phyloP scores from a whole-genome alignment of 352 stramenopile genomes.

The Pythium dissotocum region DNA sequence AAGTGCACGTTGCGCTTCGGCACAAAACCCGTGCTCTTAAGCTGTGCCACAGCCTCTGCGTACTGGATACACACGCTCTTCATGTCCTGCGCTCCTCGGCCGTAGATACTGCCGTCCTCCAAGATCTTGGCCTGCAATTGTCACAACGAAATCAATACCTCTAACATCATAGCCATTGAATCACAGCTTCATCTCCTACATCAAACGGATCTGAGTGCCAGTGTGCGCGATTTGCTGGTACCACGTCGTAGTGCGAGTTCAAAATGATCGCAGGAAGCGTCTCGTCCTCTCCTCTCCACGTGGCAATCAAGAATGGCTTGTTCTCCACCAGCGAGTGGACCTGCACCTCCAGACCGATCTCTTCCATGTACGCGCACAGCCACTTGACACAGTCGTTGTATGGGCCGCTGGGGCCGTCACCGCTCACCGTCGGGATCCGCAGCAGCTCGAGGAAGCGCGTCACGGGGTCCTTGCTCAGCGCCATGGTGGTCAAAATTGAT shows the following conservation, averaged over 20 bases:
- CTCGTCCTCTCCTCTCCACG: constrained; percentile 84
- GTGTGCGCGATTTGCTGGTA: constrained; percentile 82
- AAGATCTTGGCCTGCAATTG: constrained; percentile 67
- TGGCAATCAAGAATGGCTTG: too few species aligned
- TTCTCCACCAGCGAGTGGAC: too few species aligned
- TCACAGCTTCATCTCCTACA: constrained; percentile 42
- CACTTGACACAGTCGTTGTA: constrained; percentile 45
- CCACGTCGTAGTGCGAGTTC: constrained; percentile 97
- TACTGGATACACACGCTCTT: constrained; percentile 97
- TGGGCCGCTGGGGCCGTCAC: constrained; percentile 46
- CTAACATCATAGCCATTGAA: too few species aligned
- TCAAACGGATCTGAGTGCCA: constrained; percentile 94
- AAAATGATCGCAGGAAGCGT: constrained; percentile 89
- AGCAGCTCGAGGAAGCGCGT: constrained; percentile 77
- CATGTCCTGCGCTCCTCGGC: constrained; percentile 94
- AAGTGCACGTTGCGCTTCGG: constrained; percentile 90
- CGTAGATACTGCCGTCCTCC: constrained; percentile 92
- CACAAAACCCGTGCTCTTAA: constrained; percentile 66
- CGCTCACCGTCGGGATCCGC: constrained; percentile 74
- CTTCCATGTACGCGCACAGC: constrained; percentile 24
- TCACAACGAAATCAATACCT: too few species aligned
- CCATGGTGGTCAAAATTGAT: too few species aligned
- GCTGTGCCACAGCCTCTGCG: constrained; percentile 85
- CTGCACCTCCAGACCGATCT: constrained; percentile 36
- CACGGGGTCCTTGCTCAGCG: constrained; percentile 36